Percentiles rank a stretch among this genome's conserved stretches.
phyloP scores from a whole-genome alignment of 2,329 filamentous ascomycete species.

The Dactylellina drechsleri region DNA sequence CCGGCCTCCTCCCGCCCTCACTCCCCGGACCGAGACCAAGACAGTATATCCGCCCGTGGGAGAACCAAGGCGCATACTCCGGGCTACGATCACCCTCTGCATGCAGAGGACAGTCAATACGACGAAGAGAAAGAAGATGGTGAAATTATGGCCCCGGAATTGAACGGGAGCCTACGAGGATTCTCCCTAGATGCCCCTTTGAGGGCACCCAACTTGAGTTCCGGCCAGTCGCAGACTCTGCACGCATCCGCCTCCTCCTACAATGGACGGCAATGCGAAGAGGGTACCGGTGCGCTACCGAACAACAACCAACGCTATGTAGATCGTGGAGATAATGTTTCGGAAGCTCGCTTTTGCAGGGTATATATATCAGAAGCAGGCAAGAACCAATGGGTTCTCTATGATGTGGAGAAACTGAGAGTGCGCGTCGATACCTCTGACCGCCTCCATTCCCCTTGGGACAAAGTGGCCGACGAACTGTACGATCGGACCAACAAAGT shows the following conservation, averaged over 20 bases:
- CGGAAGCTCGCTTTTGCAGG: conserved; percentile 10
- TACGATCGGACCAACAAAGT: neutral
- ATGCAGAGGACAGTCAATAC: neutral
- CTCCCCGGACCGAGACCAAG: too few species aligned
- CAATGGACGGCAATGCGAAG: neutral
- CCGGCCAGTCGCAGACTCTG: too few species aligned
- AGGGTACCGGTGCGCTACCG: neutral
- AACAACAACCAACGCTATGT: too few species aligned
- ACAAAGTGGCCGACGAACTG: conserved; percentile 24
- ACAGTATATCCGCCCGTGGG: neutral
- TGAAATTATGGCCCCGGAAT: neutral
- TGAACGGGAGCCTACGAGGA: too few species aligned
- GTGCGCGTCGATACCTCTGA: conserved; percentile 18
- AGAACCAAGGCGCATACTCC: conserved; percentile 1
- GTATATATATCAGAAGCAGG: conserved; percentile 22
- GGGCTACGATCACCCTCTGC: neutral
- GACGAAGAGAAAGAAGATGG: conserved; percentile 13
- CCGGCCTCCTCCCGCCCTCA: too few species aligned
- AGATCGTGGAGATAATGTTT: neutral
- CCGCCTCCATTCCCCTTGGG: conserved; percentile 18
- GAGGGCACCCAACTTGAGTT: too few species aligned
- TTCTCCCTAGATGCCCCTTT: too few species aligned
- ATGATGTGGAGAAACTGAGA: conserved; percentile 9
- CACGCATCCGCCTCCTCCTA: too few species aligned
- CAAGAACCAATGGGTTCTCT: conserved; percentile 10